These are phyloP conservation scores for Arthrobotrys entomopaga DNA, from an alignment of 2,329 filamentous ascomycete species.

Conservation along the genomic window DNA sequence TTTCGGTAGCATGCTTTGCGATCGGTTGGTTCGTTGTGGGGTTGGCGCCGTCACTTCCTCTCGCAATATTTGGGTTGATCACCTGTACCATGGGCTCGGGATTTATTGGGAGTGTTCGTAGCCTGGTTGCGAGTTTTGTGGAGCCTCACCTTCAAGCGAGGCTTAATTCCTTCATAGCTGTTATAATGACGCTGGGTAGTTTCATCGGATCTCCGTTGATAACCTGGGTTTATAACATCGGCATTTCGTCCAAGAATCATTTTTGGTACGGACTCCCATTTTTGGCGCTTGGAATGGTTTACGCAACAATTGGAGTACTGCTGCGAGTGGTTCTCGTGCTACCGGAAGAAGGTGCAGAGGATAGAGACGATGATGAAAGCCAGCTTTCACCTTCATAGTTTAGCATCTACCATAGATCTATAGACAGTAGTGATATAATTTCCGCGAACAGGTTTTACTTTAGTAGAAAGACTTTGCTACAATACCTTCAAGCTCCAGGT, in stretches of 20 bases:
- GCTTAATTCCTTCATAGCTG: conserved; percentile 13
- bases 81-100: conserved; percentile 15
- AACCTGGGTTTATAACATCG: conserved; percentile 7
- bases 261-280: conserved; percentile 32
- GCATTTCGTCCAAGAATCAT: conserved; percentile 1
- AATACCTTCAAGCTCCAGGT: too few relatives aligned
- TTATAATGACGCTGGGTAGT: conserved; percentile 13
- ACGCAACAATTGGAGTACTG: background rate
- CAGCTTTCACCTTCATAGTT: background rate
- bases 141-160: conserved; percentile 18
- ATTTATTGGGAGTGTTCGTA: conserved; percentile 22
- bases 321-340: conserved; percentile 5
- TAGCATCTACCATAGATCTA: background rate
- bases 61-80: conserved; percentile 11
- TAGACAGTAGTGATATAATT: too few relatives aligned
- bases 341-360: conserved; percentile 10
- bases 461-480: too few relatives aligned
- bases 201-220: conserved; percentile 20
- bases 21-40: conserved; percentile 13
- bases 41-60: conserved; percentile 9
- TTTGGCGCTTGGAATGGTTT: conserved; percentile 8
- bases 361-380: background rate
- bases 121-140: conserved; percentile 25
- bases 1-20: conserved; percentile 20
- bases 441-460: too few relatives aligned